Evolutionary conservation across 2,329 filamentous ascomycete species (phyloP), one percentile per base, ranked within the genome.

Genomic region (Beauveria australis): DNA sequence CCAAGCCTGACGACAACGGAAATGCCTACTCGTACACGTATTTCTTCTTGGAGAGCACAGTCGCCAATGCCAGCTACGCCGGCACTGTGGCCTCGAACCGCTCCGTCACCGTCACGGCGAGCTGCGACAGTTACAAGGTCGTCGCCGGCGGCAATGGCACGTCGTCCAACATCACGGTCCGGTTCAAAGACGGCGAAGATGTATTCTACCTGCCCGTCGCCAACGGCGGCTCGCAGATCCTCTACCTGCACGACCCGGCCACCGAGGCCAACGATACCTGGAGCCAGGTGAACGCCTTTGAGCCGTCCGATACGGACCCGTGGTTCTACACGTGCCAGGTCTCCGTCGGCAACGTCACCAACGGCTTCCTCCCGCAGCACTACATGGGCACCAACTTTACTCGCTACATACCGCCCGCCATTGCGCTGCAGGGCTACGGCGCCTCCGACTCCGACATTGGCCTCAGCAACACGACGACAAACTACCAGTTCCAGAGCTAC

Each of bases 271-370:
- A 66, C 16, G 28, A 62, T 0, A 61, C 67, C 5, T 74, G 71
- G 64, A 67, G 64, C 55, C 46, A 62, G 16, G 67, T 78, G 7
- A 63, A 69, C 30, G 76, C 70, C 2, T 75, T 78, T 18, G 76
- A 78, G 61, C 69, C 75, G 1, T 75, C 72, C 0, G 24, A 57
- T 18, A 67, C 61, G 1, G 59, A 71, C 5, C 68, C 75, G 0
- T 79, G 75, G 75, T 77, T 71, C 60, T 79, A 78, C 65, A 62
- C 57, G 16, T 79, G 76, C 66, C 73, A 76, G 55, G 67, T 76
- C 18, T 74, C 69, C 0, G 54, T 78, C 5, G 67, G 66, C 0
- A 22, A 63, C 2, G 75, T 76, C 1, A 57, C 47, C 24, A 75
- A 67, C 52, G 76, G 73, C 2, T 66, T 70, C 1, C 66, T 71